Percentiles rank a stretch among this genome's conserved stretches.
Conservation (phyloP, 352 stramenopile species). For the Phytophthora sp. region DNA sequence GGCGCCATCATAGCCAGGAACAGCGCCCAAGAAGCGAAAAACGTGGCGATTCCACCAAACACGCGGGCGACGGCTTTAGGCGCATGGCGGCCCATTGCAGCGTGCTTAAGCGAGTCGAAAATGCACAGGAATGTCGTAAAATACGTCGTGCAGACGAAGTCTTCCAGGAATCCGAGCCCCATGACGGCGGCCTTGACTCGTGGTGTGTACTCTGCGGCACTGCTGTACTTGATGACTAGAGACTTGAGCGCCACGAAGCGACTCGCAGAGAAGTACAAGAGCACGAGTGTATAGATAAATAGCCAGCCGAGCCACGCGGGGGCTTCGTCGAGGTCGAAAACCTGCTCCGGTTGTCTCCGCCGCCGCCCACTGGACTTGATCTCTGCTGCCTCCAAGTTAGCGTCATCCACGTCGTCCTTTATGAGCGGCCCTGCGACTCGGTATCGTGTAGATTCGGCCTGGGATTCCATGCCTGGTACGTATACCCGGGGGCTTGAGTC, state of each 20-base stretch:
- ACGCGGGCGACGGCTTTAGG: background rate
- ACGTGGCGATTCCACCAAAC: conserved; percentile 8
- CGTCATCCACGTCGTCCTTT: no score
- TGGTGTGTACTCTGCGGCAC: conserved; percentile 4
- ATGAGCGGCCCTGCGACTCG: no score
- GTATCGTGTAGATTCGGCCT: no score
- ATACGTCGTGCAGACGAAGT: conserved; percentile 42
- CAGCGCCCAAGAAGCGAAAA: conserved; percentile 14
- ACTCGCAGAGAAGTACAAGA: conserved; percentile 28
- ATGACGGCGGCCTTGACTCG: conserved; percentile 24
- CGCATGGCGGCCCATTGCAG: background rate
- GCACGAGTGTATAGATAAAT: conserved; percentile 27
- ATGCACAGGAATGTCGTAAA: conserved; percentile 28
- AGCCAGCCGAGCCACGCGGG: conserved; percentile 26
- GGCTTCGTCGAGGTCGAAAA: conserved; percentile 8
- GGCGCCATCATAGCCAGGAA: conserved; percentile 31
- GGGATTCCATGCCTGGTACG: no score
- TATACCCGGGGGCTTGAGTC: no score
- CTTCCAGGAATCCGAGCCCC: conserved; percentile 26
- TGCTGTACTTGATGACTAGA: conserved; percentile 30
- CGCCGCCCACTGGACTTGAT: no score
- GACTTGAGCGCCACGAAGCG: conserved; percentile 25
- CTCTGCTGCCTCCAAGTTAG: no score
- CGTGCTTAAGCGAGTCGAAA: conserved; percentile 22
- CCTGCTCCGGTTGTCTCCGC: background rate